phyloP scores from a whole-genome alignment of 2,329 filamentous ascomycete genomes.

The Aspergillus viridinutans region DNA sequence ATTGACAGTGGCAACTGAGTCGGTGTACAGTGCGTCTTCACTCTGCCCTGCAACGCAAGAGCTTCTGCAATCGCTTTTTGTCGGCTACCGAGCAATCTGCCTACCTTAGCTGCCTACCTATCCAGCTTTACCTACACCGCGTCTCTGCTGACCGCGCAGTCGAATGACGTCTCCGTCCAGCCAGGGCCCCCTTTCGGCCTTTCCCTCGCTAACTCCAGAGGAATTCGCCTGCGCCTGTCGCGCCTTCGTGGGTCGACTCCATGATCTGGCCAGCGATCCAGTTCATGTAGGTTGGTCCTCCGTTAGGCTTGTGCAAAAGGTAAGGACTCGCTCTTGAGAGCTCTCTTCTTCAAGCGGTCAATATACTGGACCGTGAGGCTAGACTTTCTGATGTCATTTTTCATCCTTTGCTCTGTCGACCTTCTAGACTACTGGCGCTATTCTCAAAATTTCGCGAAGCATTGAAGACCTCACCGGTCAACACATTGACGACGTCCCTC shows the following conservation, averaged over 20 bases:
- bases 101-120: not conserved
- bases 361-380: not conserved
- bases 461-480: conserved; percentile 11
- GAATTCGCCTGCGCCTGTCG: conserved; percentile 66
- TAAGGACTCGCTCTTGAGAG: conserved; percentile 13
- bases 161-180: conserved; percentile 10
- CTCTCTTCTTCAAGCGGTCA: not conserved
- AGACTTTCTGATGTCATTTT: not conserved
- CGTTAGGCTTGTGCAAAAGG: conserved; percentile 27
- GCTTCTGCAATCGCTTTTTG: conserved; percentile 8
- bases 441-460: conserved; percentile 28
- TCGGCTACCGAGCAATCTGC: conserved; percentile 4
- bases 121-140: conserved; percentile 12
- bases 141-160: conserved; percentile 7
- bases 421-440: conserved; percentile 21
- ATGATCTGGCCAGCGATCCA: conserved; percentile 49
- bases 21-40: not conserved
- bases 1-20: not conserved
- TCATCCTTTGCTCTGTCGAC: conserved; percentile 8
- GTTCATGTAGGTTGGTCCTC: conserved; percentile 48
- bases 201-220: conserved; percentile 57
- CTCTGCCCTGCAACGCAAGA: conserved; percentile 7
- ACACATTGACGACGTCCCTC: conserved; percentile 7
- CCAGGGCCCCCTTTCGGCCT: conserved; percentile 32
- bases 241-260: conserved; percentile 50